Evolutionary conservation across 441 rosid species (phyloP).

Genomic region (Gossypium davidsonii): DNA sequence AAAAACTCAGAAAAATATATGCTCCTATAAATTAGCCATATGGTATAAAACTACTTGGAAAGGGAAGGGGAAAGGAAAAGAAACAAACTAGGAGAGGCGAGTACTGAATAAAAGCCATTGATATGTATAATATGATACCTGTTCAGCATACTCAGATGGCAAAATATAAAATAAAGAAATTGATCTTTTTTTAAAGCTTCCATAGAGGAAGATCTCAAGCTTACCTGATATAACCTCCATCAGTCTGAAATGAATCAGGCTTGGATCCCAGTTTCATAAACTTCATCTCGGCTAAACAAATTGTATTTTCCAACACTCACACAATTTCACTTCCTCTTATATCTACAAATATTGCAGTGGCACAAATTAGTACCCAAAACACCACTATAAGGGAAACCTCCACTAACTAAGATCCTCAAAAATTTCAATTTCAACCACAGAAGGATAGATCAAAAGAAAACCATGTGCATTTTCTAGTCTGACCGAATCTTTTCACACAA

Average conservation of each 20-base stretch:
- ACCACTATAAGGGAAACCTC: conserved; percentile 3
- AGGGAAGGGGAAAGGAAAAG: no score
- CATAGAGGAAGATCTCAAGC: conserved; percentile 19
- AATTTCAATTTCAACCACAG: conserved; percentile 12
- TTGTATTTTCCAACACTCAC: conserved; percentile 14
- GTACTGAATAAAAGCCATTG: neutral
- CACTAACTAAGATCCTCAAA: conserved; percentile 14
- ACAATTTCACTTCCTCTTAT: conserved; percentile 2
- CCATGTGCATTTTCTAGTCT: conserved; percentile 26
- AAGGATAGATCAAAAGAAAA: conserved; percentile 23
- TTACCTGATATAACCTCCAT: conserved; percentile 65
- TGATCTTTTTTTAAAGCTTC: neutral
- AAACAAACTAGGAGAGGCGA: neutral
- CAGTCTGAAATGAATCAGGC: conserved; percentile 82
- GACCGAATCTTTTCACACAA: conserved; percentile 37
- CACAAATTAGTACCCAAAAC: conserved; percentile 11
- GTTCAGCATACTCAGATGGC: neutral
- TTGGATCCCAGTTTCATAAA: conserved; percentile 98
- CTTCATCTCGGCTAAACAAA: conserved; percentile 54
- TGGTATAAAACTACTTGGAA: no score
- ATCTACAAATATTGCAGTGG: conserved; percentile 14
- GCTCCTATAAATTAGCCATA: no score
- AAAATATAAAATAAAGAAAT: neutral
- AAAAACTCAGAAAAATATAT: neutral
- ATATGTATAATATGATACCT: neutral